Base-by-base conservation (phyloP, 345 rosid genomes). In the Gossypium raimondii region DNA sequence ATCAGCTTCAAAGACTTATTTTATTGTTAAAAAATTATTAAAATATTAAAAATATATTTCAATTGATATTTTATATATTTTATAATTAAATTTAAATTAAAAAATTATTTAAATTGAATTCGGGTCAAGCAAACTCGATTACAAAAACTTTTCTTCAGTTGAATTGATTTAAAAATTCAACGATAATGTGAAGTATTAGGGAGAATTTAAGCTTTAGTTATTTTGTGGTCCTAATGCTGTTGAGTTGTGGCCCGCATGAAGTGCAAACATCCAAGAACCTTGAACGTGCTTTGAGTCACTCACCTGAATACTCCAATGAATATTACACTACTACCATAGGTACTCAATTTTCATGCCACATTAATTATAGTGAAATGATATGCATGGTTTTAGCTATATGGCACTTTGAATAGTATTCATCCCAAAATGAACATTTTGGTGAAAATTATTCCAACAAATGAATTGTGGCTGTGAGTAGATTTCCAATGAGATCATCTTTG, bases 181-280 rank as follows among this genome's bases (percentile, higher is more conserved):
- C 41, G 7, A 34, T 34, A 4, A 34, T 4, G 41, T 34, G 7
- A 34, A 34, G 41, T 1, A 34, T 34, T 34, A 5, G 41, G 7
- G 41, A 34, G 41, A 5, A 34, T 34, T 6, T 34, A 5, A n/a
- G 22, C 58, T 17, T 17, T 7, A 17, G 20, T 17, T 52, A 13
- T 52, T 52, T 18, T 14, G 43, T 7, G 67, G 69, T 43, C 51
- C 52, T 43, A 5, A 41, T 65, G 17, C 2, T 43, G 10, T 20
- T 45, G 71, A 45, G 38, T 67, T 45, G 71, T 22, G 55, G 38
- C 11, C 71, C 56, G 22, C 71, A 52, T 47, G 38, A 67, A 67
- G 2, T 7, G 0, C 18, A 22, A 67, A 67, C 41, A 67, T 47
- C 12, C 41, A 67, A 67, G 56, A 67, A 67, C 8, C 56, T 67